Evolutionary conservation across 1,284 basidiomycete species (phyloP), one percentile per base, ranked within the genome.

Genomic region (Phellinidium pouzarii): DNA sequence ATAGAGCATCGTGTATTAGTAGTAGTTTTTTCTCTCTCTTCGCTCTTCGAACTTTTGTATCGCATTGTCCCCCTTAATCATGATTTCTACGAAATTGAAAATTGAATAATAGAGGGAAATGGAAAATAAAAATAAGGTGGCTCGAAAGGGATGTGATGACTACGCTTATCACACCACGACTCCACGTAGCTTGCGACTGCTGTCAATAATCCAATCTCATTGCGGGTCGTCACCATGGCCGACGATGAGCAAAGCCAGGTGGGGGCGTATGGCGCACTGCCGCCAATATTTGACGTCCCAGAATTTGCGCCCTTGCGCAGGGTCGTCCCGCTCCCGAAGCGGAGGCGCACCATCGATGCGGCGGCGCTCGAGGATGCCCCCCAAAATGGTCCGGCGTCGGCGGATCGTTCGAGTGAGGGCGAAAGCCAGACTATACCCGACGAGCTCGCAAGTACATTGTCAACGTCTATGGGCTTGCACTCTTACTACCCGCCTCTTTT

Each of bases 261-360:
- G 20, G 8, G 17, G 44, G 17, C 68, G 73, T 74, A 77, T 67
- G 70, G 71, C 60, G 68, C 69, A 57, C 66, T 75, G 61, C 77
- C 80, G 54, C 75, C 80, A 51, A 70, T 76, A 57, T 80, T 82
- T 69, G 81, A 82, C 68, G 69, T 73, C 52, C 75, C 79, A 58
- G 81, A 84, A 61, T 76, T 80, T 60, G 76, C 79, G 38, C 65
- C 77, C 27, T 68, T 81, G 55, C 72, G 85, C 58, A 58, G 87
- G 53, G 60, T 65, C 42, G 60, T 87, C 64, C 86, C 86, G 22
- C 74, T 89, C 44, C 87, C 86, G 36, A 87, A 87, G 68, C 78
- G 86, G 59, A 73, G 82, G 55, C 78, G 82, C 53, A 80, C 75
- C 25, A 43, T 59, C 44, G 48, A 48, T 23, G 38, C 57, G 31